Evolutionary conservation across 2,329 filamentous ascomycete species (phyloP).

Genomic region (Harringtonia aguacate): DNA sequence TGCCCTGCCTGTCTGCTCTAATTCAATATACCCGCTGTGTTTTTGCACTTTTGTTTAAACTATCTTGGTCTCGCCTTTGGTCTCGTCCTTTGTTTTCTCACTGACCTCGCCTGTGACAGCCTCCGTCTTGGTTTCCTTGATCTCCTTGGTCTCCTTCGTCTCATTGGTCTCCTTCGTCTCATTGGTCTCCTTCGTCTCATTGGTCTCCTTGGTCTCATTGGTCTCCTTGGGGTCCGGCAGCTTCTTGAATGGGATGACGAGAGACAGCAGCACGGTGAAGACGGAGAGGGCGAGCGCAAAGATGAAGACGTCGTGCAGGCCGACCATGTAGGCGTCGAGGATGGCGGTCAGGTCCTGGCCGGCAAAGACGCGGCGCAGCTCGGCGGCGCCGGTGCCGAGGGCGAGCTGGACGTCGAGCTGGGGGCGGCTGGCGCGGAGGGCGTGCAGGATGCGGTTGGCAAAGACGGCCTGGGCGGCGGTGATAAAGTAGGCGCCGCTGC

Average conservation of each 20-base stretch:
- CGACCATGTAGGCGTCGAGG: not conserved
- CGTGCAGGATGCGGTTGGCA: conserved; percentile 45
- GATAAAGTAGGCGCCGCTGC: conserved; percentile 41
- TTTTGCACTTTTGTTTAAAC: too few relatives aligned
- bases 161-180: too few relatives aligned
- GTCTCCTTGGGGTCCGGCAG: not conserved
- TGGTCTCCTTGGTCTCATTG: too few relatives aligned
- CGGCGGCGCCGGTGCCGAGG: not conserved
- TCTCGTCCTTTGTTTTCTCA: too few relatives aligned
- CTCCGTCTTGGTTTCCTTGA: too few relatives aligned
- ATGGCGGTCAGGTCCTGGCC: not conserved
- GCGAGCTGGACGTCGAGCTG: not conserved
- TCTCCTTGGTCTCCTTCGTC: too few relatives aligned
- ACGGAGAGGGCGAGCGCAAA: not conserved
- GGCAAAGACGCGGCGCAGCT: not conserved
- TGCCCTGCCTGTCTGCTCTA: too few relatives aligned
- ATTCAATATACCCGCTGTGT: too few relatives aligned
- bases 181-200: too few relatives aligned
- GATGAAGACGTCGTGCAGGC: not conserved
- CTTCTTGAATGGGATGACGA: not conserved
- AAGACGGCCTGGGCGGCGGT: conserved; percentile 54
- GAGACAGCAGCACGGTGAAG: not conserved
- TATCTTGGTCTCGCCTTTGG: too few relatives aligned
- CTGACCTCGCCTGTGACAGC: too few relatives aligned
- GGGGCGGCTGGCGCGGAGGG: not conserved